Base-by-base conservation (phyloP, 768 basidiomycete genomes). In the Dendrothele bispora region DNA sequence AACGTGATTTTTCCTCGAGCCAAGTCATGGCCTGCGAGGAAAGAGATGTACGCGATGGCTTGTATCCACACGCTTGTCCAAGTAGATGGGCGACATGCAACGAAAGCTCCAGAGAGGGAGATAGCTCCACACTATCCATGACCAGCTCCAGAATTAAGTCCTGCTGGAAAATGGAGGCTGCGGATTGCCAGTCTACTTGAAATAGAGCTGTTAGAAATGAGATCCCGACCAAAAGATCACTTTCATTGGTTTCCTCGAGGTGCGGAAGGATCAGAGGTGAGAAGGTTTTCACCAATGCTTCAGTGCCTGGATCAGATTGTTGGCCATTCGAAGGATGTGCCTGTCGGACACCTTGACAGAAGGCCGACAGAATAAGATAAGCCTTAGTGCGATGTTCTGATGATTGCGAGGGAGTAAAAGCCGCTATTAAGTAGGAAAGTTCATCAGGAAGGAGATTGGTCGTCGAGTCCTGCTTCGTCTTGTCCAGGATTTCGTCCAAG, bases 191-290 rank as follows among this genome's bases (percentile, higher is more conserved):
- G 55, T 91, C 89, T n/a, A 92, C 81, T 61, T 92, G 89, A 58
- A 92, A 91, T 17, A 95, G 69, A 1, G 88, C 89, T n/a, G 77
- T 71, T 40, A 93, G 72, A 61, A 91, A 85, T 1, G 81, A 75
- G 30, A 87, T 65, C 10, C 82, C 83, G 12, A 70, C 65, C 15
- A 85, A 66, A 22, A 82, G 63, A 28, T 73, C 70, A 10, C 58
- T 48, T 61, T 88, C 83, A 17, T 79, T 70, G 3, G 78, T 74
- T 37, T 84, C 83, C 27, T 76, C 68, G 8, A 49, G 70, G 35
- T 71, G 70, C 11, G 71, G 63, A 7, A 75, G 54, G 27, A 88
- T 61, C 0, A 70, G 57, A 24, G 79, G 75, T 20, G 75, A 68
- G 53, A 92, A 82, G 12, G 72, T 57, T 26, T 67, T 70, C 41